Evolutionary conservation across 257 asterid genomes (phyloP).

Genomic region (Linaria vulgaris): DNA sequence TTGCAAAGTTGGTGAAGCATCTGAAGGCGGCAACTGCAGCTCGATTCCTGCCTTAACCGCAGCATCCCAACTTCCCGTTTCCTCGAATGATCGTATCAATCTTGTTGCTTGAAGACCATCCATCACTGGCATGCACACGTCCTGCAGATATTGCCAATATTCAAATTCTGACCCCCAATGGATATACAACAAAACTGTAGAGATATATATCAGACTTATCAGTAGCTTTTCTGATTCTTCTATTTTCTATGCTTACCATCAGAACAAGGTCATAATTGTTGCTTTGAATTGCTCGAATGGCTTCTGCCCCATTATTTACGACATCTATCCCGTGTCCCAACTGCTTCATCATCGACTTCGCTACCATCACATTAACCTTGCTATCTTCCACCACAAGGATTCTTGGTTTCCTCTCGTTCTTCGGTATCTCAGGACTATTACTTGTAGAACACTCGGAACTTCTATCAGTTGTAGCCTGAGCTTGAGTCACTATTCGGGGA

Average conservation of each 20-base stretch:
- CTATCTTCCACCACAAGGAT: conserved; percentile 88
- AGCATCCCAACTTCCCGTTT: conserved; percentile 85
- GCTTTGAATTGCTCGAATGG: conserved; percentile 60
- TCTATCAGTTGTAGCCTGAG: conserved; percentile 23
- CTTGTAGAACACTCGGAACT: conserved; percentile 52
- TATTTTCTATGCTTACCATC: conserved; percentile 52
- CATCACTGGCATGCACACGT: conserved; percentile 93
- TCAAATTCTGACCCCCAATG: neutral
- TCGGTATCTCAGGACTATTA: conserved; percentile 32
- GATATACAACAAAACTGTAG: neutral
- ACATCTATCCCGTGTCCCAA: conserved; percentile 67
- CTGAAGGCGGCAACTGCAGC: conserved; percentile 36
- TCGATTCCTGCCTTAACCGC: conserved; percentile 71
- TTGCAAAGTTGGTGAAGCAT: conserved; percentile 29
- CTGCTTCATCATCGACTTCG: conserved; percentile 81
- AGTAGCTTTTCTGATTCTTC: no score
- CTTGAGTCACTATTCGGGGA: conserved; percentile 28
- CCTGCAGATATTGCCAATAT: conserved; percentile 42
- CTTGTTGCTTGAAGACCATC: conserved; percentile 88
- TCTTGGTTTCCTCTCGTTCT: conserved; percentile 45
- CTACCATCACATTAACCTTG: conserved; percentile 80
- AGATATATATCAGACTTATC: no score
- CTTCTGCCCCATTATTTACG: conserved; percentile 75
- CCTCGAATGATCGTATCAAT: conserved; percentile 74
- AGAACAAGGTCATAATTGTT: conserved; percentile 58